A percentile compares a stretch with the other conserved stretches of the same genome.
Evolutionary conservation across 139 green algal species (phyloP).

Genomic region (Picochlorum sp.): DNA sequence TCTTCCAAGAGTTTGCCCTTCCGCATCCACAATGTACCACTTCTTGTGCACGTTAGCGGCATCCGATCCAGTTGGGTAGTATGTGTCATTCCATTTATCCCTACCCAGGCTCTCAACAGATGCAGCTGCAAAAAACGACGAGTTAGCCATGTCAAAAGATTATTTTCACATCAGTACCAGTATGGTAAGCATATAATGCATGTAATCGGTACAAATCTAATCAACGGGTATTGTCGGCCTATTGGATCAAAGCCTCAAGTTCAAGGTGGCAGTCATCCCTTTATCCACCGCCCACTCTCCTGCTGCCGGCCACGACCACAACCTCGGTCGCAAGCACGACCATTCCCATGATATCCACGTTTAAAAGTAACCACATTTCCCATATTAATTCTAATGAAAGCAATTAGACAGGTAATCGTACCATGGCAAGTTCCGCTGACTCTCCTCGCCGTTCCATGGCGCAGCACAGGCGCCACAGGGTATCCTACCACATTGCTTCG

Average conservation of each 20-base stretch:
- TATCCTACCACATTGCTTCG: not conserved
- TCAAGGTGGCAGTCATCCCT: too few relatives aligned
- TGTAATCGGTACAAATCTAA: too few relatives aligned
- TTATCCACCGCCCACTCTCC: too few relatives aligned
- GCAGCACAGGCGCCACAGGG: not conserved
- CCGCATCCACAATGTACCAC: slow-evolving; percentile 91
- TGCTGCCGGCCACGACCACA: too few relatives aligned
- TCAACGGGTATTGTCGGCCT: too few relatives aligned
- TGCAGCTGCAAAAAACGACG: not conserved
- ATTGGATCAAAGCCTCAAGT: too few relatives aligned
- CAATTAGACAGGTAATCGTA: too few relatives aligned
- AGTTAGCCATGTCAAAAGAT: not conserved
- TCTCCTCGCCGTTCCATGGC: not conserved
- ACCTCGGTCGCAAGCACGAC: too few relatives aligned
- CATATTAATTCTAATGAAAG: too few relatives aligned
- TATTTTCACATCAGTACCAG: not conserved
- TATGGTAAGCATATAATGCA: too few relatives aligned
- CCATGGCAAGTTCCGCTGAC: not conserved
- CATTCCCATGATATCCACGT: too few relatives aligned
- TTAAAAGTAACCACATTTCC: too few relatives aligned
- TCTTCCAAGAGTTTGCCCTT: slow-evolving; percentile 86
- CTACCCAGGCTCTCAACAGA: slow-evolving; percentile 4
- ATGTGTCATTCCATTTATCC: slow-evolving; percentile 88
- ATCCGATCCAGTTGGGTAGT: slow-evolving; percentile 88
- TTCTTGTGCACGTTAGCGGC: slow-evolving; percentile 61